Conservation (phyloP, 208 protist species). For the Phytomonas sp. region DNA sequence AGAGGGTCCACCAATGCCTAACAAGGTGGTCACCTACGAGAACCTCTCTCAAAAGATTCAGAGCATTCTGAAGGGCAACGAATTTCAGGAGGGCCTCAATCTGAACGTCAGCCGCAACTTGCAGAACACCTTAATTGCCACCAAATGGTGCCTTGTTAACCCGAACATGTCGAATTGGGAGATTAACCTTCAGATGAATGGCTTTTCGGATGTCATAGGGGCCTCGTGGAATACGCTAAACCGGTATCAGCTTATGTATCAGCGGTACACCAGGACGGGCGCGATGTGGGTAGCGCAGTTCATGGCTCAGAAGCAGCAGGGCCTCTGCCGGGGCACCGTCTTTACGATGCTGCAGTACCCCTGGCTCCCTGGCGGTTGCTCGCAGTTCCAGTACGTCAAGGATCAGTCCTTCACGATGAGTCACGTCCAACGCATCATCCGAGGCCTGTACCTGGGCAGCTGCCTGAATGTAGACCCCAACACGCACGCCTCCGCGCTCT, state of each 20-base stretch:
- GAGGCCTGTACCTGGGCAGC: slow-evolving; percentile 71
- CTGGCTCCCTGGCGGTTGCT: slow-evolving; percentile 72
- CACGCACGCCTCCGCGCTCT: slow-evolving; percentile 55
- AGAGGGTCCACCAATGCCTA: slow-evolving; percentile 32
- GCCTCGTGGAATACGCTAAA: slow-evolving; percentile 82
- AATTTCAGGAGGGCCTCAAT: slow-evolving; percentile 64
- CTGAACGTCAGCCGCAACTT: slow-evolving; percentile 64
- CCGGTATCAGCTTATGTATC: slow-evolving; percentile 84
- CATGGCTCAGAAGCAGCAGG: slow-evolving; percentile 81
- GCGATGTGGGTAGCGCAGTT: slow-evolving; percentile 77
- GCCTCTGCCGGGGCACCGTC: slow-evolving; percentile 69
- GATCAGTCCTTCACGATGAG: slow-evolving; percentile 65
- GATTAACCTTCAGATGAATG: slow-evolving; percentile 83
- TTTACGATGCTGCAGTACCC: slow-evolving; percentile 86
- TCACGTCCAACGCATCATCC: slow-evolving; percentile 73
- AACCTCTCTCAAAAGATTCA: slow-evolving; percentile 60
- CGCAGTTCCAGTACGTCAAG: slow-evolving; percentile 82
- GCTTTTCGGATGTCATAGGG: slow-evolving; percentile 73
- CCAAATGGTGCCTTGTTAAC: slow-evolving; percentile 73
- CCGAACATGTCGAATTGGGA: slow-evolving; percentile 85
- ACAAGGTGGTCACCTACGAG: slow-evolving; percentile 65
- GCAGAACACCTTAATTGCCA: slow-evolving; percentile 78
- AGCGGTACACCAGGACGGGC: slow-evolving; percentile 67
- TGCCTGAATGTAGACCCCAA: slow-evolving; percentile 51
- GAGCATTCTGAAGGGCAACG: slow-evolving; percentile 46